These are phyloP conservation scores for Dovyalis caffra DNA, from an alignment of 345 rosid genomes.

Conservation along the genomic window DNA sequence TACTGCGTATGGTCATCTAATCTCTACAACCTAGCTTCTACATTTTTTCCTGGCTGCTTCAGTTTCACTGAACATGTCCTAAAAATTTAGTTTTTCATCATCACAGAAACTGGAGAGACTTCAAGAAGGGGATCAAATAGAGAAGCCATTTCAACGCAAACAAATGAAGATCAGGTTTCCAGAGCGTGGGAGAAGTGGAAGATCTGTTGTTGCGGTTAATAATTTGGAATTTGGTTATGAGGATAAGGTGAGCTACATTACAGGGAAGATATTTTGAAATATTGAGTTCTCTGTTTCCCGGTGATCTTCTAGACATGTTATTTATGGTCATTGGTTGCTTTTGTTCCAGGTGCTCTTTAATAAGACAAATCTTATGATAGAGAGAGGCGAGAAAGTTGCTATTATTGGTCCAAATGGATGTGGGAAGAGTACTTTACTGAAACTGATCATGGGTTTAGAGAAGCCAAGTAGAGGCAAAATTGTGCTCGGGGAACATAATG, in stretches of 20 bases:
- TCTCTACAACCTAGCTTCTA: neutral
- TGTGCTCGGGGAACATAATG: slow-evolving; percentile 84
- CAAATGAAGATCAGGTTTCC: slow-evolving; percentile 96
- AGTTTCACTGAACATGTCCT: neutral
- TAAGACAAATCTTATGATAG: slow-evolving; percentile 64
- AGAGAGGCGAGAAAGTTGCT: slow-evolving; percentile 87
- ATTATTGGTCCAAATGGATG: slow-evolving; percentile 95
- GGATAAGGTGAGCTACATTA: slow-evolving; percentile 57
- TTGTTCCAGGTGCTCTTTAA: slow-evolving; percentile 62
- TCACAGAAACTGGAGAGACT: slow-evolving; percentile 83
- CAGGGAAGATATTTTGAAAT: neutral
- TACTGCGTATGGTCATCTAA: neutral
- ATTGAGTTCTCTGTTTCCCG: neutral
- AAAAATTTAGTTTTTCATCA: slow-evolving; percentile 1
- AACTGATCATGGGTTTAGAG: slow-evolving; percentile 77
- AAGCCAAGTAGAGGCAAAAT: slow-evolving; percentile 72
- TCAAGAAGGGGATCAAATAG: slow-evolving; percentile 73
- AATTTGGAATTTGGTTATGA: slow-evolving; percentile 73
- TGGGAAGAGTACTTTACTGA: slow-evolving; percentile 88
- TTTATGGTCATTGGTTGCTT: slow-evolving; percentile 15
- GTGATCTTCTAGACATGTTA: slow-evolving; percentile 7
- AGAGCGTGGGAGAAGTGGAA: slow-evolving; percentile 92
- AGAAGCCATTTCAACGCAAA: slow-evolving; percentile 88
- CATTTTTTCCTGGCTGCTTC: slow-evolving; percentile 10
- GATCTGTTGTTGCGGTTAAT: slow-evolving; percentile 56